Percentiles rank a stretch among this genome's conserved stretches.
Evolutionary conservation across 140 eudicot species (phyloP).

Genomic region (Senecio squalidus): DNA sequence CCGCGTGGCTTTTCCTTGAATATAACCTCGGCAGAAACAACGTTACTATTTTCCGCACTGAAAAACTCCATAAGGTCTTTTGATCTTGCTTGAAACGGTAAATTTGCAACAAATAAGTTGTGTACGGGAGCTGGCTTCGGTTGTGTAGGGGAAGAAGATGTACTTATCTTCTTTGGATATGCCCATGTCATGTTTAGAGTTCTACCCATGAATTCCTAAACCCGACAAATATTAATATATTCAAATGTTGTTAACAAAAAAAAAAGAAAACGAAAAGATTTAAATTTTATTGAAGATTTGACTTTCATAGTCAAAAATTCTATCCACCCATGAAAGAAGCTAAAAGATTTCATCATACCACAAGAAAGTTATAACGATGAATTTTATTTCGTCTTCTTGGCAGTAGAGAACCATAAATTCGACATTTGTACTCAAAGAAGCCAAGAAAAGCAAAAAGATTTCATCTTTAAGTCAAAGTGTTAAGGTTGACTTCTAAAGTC

Average conservation of each 20-base stretch:
- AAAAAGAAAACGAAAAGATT: neutral
- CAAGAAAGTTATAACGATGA: too few relatives aligned
- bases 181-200: conserved; percentile 72
- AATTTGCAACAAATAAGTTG: conserved; percentile 76
- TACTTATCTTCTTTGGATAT: conserved; percentile 42
- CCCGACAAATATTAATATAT: neutral
- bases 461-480: conserved; percentile 1
- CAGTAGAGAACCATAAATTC: conserved; percentile 1
- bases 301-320: conserved; percentile 10
- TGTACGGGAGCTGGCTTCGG: conserved; percentile 59
- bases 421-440: conserved; percentile 4
- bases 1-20: conserved; percentile 59
- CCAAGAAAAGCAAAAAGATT: neutral
- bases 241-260: neutral
- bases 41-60: conserved; percentile 45
- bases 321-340: conserved; percentile 8
- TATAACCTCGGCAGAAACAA: conserved; percentile 74
- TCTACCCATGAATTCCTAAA: conserved; percentile 81
- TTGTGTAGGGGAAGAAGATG: conserved; percentile 30
- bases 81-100: conserved; percentile 66
- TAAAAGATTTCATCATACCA: too few relatives aligned
- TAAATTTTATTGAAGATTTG: too few relatives aligned
- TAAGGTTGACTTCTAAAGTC: neutral
- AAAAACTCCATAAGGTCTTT: conserved; percentile 83
- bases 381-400: conserved; percentile 1